Percentiles rank a stretch among this genome's conserved stretches.
phyloP scores from a whole-genome alignment of 179 eudicot species.

The Heliamphora pulchella region DNA sequence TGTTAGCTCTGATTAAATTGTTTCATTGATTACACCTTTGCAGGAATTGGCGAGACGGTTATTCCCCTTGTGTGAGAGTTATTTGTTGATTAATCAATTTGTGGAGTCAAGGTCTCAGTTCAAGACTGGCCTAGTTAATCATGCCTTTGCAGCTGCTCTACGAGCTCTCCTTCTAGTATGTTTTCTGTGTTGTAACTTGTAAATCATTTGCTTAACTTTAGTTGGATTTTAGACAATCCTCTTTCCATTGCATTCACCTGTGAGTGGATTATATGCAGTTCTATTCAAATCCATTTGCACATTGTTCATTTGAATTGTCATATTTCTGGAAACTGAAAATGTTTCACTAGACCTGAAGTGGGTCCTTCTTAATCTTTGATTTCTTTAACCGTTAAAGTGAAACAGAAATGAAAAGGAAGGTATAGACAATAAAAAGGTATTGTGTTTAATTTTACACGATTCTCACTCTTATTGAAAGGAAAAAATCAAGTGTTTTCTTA shows the following conservation, averaged over 20 bases:
- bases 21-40: slow-evolving; percentile 15
- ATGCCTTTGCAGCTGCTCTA: slow-evolving; percentile 93
- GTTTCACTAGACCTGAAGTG: too few relatives aligned
- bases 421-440: not conserved
- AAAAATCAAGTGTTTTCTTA: not conserved
- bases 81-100: slow-evolving; percentile 65
- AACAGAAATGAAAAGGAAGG: not conserved
- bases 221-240: slow-evolving; percentile 1
- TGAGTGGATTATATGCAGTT: not conserved
- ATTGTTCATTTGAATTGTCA: not conserved
- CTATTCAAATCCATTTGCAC: not conserved
- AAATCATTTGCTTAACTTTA: slow-evolving; percentile 14
- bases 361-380: not conserved
- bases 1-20: not conserved
- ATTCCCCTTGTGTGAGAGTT: slow-evolving; percentile 85
- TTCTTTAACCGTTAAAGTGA: not conserved
- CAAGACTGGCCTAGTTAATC: slow-evolving; percentile 92
- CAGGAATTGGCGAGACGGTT: slow-evolving; percentile 81
- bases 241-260: not conserved
- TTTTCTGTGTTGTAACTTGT: slow-evolving; percentile 19
- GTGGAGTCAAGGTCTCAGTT: slow-evolving; percentile 90
- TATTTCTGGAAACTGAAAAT: not conserved
- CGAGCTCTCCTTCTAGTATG: slow-evolving; percentile 77
- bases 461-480: not conserved
- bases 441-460: not conserved